Evolutionary conservation across 768 basidiomycete genomes (phyloP), one percentile per base, ranked within the genome.

Genomic region (Boletus huronensis): DNA sequence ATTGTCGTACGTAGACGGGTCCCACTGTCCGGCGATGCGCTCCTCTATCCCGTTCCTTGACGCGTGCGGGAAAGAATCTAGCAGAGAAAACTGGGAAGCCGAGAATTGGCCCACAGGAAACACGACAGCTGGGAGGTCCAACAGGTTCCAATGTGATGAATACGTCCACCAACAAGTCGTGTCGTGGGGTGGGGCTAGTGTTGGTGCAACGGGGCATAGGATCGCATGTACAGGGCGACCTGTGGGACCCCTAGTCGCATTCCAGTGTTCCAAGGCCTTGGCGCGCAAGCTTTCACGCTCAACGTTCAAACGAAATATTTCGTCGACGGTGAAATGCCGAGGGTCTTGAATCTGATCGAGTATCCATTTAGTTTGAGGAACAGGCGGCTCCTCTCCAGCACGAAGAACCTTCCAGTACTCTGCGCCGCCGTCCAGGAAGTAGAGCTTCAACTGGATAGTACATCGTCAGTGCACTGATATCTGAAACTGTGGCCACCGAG

Each of bases 121-220:
- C 4, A 74, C 77, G 19, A 73, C 75, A 19, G 73, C 74, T 10
- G 80, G 73, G 50, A 76, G 77, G 63, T 82, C 80, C 57, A 75
- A 58, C 50, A 82, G 58, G 60, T 82, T 82, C 79, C 80, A 81
- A 58, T 82, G 76, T 2, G 77, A 76, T 6, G 75, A 76, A 60
- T 80, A 81, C 7, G 73, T 71, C 77, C 78, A 78, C 74, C 76
- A 80, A n/a, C 73, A 67, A 13, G 74, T 76, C 5, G 72, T 74
- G 55, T 76, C 75, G 50, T 80, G 79, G 8, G 76, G 79, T 6
- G 78, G 73, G 28, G 80, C 79, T 5, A 80, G 63, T 23, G 75
- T 78, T 2, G 80, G 73, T 31, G 77, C 73, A 39, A 73, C 72
- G 16, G 81, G 80, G 55, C 73, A 72, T 11, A 82, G 71, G 52